Evolutionary conservation across 441 rosid genomes (phyloP), one percentile per base, ranked within the genome.

Genomic region (Corymbia calophylla): DNA sequence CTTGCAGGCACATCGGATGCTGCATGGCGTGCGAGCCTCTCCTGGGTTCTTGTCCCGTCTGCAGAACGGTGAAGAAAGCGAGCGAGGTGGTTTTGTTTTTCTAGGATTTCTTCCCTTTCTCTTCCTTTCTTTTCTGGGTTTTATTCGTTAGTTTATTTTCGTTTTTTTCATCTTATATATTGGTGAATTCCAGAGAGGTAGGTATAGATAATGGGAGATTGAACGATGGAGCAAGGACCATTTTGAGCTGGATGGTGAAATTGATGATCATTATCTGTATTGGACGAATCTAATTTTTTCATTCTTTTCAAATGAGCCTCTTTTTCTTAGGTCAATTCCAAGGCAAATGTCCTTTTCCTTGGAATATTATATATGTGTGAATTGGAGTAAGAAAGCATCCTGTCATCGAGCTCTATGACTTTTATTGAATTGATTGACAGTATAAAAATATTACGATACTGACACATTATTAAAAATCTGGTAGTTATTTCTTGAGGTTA

Each of bases 1-100:
- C 89, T 17, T 88, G 89, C 87, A 48, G 89, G 73, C 89, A 88
- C 2, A 68, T 88, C 80, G 60, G 89, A 53, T 58, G 56, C n/a
- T 88, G 89, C 66, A 51, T 29, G 56, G 54, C 5, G 25, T 88
- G 89, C 4, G 77, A 82, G 56, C 87, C 87, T 53, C 27, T 81
- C 32, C 55, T 88, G 54, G 81, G 27, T 19, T 81, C 44, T 13
- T 88, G 89, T 49, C 89, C 89, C 25, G 87, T 88, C 6, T 88
- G 89, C n/a, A 56, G 27, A 16, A 47, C n/a, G 73, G 56, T 68
- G 87, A 88, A 88, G 87, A 88, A 88, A 60, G 73, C 87, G 11
- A 53, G 47, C 87, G 66, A 80, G 25, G 89, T 27, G 60, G 89
- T 86, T 29, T 29, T 81, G 58, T 27, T 88, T 58, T 81, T 4